Conservation (phyloP, 768 basidiomycete genomes). For the Psilocybe cyanescens region DNA sequence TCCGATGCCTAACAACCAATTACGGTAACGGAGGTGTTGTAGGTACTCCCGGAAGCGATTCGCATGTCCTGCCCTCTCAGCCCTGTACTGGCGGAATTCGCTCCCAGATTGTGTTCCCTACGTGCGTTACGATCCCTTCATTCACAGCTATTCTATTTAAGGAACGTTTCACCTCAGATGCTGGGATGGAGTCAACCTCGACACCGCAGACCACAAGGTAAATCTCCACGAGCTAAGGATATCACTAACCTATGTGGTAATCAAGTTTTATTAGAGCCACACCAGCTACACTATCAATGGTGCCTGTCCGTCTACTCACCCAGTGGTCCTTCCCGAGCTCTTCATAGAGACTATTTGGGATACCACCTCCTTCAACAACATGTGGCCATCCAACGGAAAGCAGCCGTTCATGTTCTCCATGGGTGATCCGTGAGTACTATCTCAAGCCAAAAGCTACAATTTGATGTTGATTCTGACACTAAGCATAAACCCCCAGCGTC, state of each 20-base stretch:
- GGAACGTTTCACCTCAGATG: conserved; percentile 11
- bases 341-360: conserved; percentile 25
- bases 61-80: conserved; percentile 17
- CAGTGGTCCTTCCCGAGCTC: conserved; percentile 19
- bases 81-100: conserved; percentile 24
- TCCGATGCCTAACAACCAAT: conserved; percentile 22
- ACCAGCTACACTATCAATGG: conserved; percentile 20
- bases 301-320: conserved; percentile 20
- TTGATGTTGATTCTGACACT: not conserved
- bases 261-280: conserved; percentile 13
- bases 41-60: conserved; percentile 20
- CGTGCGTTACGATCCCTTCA: not conserved
- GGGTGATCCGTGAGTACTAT: conserved; percentile 22
- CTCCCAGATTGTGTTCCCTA: conserved; percentile 24
- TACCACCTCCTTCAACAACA: conserved; percentile 24
- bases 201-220: conserved; percentile 23
- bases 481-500: conserved; percentile 6
- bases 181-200: conserved; percentile 27
- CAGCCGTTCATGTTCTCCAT: conserved; percentile 26
- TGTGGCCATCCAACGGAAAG: conserved; percentile 21
- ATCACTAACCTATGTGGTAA: too few relatives aligned
- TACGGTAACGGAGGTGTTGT: conserved; percentile 19
- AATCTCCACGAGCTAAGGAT: not conserved
- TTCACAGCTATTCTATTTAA: not conserved
- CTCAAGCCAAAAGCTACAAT: not conserved